Percentiles rank a stretch among this genome's conserved stretches.
Evolutionary conservation across 805 yeast species (phyloP).

Genomic region (Monosporozyma servazzii): DNA sequence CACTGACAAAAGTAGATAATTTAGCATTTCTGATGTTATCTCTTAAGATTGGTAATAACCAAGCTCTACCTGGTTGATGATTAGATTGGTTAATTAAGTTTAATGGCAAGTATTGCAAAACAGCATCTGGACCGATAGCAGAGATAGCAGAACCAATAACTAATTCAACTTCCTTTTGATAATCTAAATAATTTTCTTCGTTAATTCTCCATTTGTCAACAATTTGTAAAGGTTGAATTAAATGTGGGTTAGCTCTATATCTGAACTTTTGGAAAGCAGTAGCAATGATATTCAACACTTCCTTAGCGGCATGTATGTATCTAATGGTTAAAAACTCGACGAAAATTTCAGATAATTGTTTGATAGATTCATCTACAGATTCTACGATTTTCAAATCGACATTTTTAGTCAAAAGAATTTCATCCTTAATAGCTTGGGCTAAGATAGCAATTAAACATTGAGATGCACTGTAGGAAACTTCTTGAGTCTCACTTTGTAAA

Average conservation of each 20-base stretch:
- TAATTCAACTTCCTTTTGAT: conserved; percentile 68
- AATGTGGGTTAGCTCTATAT: conserved; percentile 60
- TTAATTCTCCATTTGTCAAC: conserved; percentile 83
- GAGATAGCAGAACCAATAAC: conserved; percentile 73
- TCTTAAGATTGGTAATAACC: conserved; percentile 86
- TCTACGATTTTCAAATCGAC: conserved; percentile 39
- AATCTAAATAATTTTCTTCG: conserved; percentile 48
- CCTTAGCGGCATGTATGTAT: conserved; percentile 67
- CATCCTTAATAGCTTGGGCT: conserved; percentile 57
- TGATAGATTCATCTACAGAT: conserved; percentile 43
- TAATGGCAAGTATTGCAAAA: conserved; percentile 66
- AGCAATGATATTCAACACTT: conserved; percentile 58
- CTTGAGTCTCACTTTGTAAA: conserved; percentile 54
- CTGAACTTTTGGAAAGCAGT: conserved; percentile 56
- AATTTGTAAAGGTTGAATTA: conserved; percentile 52
- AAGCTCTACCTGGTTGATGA: conserved; percentile 76
- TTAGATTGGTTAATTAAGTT: conserved; percentile 51
- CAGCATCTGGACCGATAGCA: conserved; percentile 79
- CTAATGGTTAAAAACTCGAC: conserved; percentile 59
- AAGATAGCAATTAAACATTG: conserved; percentile 78
- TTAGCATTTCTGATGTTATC: conserved; percentile 72
- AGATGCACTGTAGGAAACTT: conserved; percentile 66
- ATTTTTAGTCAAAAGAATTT: conserved; percentile 43
- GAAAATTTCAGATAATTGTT: conserved; percentile 44
- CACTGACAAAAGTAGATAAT: conserved; percentile 50